Evolutionary conservation across 306 rosid genomes (phyloP).

Genomic region (Medicago lupulina): DNA sequence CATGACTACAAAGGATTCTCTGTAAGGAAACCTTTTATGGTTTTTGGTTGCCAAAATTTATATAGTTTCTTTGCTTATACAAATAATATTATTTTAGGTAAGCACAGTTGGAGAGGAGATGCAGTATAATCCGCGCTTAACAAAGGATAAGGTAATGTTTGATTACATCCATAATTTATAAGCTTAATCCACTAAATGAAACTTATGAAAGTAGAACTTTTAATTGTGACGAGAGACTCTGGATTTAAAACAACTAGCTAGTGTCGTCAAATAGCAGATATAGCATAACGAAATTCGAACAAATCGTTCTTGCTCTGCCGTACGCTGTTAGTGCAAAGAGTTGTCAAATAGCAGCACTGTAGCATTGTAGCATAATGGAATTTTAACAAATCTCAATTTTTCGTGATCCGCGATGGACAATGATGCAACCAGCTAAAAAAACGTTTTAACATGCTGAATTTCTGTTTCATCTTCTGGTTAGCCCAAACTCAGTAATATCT

Average conservation of each 20-base stretch:
- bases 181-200: slow-evolving; percentile 23
- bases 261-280: background rate
- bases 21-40: slow-evolving; percentile 50
- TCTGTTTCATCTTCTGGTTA: slow-evolving; percentile 16
- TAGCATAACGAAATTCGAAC: background rate
- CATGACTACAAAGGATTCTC: slow-evolving; percentile 95
- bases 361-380: background rate
- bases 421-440: slow-evolving; percentile 1
- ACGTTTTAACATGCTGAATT: background rate
- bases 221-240: background rate
- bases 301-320: background rate
- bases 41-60: slow-evolving; percentile 24
- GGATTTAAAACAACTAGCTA: background rate
- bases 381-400: background rate
- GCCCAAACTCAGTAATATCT: slow-evolving; percentile 31
- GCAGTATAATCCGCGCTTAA: slow-evolving; percentile 74
- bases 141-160: slow-evolving; percentile 76
- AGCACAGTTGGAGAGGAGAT: slow-evolving; percentile 87
- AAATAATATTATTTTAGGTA: slow-evolving; percentile 61
- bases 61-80: slow-evolving; percentile 42
- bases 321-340: background rate
- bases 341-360: background rate
- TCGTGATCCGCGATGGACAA: background rate
- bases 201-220: background rate
- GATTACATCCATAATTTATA: slow-evolving; percentile 25